A percentile compares a stretch with the other conserved stretches of the same genome.
Evolutionary conservation across 2,329 filamentous ascomycete species (phyloP).

Genomic region (Aspergillus phoenicis): DNA sequence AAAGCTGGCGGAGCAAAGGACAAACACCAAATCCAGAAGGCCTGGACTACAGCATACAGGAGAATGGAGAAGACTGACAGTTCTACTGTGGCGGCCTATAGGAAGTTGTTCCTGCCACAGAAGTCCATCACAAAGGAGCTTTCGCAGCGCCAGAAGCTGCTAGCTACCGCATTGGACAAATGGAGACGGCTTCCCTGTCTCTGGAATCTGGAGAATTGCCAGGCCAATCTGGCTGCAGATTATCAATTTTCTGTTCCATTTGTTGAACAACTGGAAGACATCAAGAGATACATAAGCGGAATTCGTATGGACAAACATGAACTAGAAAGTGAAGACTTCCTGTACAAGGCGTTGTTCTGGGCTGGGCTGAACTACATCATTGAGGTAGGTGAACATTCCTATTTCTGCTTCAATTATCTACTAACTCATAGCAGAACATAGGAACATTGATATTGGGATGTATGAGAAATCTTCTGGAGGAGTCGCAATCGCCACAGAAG

Average conservation of each 20-base stretch:
- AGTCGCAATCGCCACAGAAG: neutral
- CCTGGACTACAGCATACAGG: neutral
- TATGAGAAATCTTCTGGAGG: neutral
- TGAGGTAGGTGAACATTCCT: neutral
- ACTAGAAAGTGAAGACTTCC: neutral
- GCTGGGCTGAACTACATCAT: neutral
- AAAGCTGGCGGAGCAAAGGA: neutral
- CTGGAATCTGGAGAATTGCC: neutral
- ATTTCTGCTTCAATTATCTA: fast-evolving
- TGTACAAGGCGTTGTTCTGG: neutral
- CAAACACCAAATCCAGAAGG: fast-evolving
- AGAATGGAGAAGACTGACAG: neutral
- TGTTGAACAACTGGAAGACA: neutral
- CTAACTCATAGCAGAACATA: neutral
- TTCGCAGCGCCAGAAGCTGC: neutral
- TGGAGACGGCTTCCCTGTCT: neutral
- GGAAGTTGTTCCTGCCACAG: neutral
- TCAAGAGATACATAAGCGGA: neutral
- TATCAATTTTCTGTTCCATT: neutral
- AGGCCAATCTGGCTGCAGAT: neutral
- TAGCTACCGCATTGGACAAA: neutral
- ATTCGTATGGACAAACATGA: neutral
- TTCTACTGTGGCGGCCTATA: neutral
- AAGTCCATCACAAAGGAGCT: neutral
- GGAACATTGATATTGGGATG: neutral